Evolutionary conservation across 192 early-diverging fungal species (phyloP), one percentile per base, ranked within the genome.

Genomic region (Lobosporangium transversale): DNA sequence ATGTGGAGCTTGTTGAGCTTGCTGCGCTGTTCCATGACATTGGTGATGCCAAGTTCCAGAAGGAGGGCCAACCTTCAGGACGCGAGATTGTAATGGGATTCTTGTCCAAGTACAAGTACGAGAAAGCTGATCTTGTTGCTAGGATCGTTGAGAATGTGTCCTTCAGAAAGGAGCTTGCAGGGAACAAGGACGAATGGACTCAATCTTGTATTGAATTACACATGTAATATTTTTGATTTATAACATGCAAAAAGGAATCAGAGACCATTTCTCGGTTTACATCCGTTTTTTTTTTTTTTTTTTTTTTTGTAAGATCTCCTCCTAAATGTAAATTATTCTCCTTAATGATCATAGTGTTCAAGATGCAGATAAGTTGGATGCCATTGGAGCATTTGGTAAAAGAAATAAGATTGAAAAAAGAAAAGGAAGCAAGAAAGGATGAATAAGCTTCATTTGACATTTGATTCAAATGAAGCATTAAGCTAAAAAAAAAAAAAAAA

Each of bases 361-460:
- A 75, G 90, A 91, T 63, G 90, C 90, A 3, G 90, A 91, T 57
- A 87, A 89, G 31, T 57, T 91, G 53, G 90, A 91, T 63, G 88
- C 90, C 5, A 90, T 91, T 48, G 90, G 90, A 4, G 90, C 90
- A 9, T 91, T 91, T 83, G 90, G 83, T 84, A 69, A 60, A 62
- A 2, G 2, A 15, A 44, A 29, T n/a, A 6, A 17, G 9, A 42
- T 9, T 9, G 17, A 17, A 42, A 17, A 42, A 48, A 48, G n/a
- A n/a, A n/a, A n/a, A n/a, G n/a, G n/a, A n/a, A n/a, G n/a, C n/a
- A n/a, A n/a, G n/a, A n/a, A n/a, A n/a, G n/a, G n/a, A n/a, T n/a
- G n/a, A n/a, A n/a, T n/a, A n/a, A n/a, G n/a, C n/a, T n/a, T n/a
- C n/a, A 14, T 48, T 48, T 48, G 17, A 14, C n/a, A 4, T 48